phyloP scores from a whole-genome alignment of 1,139 yeast genomes.

The Keqinozyma sinolaborantium region DNA sequence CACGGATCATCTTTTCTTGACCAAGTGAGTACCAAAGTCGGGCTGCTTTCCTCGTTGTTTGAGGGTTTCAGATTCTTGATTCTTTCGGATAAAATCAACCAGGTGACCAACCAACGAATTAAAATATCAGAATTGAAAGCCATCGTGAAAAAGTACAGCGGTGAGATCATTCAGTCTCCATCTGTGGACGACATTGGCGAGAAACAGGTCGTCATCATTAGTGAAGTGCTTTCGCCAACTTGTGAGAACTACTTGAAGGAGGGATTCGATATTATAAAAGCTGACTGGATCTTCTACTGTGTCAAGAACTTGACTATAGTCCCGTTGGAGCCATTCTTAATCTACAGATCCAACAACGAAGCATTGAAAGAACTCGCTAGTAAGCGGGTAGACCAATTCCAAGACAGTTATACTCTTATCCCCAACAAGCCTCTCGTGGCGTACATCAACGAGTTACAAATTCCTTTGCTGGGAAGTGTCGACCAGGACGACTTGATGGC shows the following conservation, averaged over 20 bases:
- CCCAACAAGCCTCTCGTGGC: slow-evolving; percentile 5
- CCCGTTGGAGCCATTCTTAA: slow-evolving; percentile 58
- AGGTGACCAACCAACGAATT: slow-evolving; percentile 21
- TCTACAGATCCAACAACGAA: slow-evolving; percentile 24
- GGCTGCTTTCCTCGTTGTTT: slow-evolving; percentile 16
- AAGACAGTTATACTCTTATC: slow-evolving; percentile 45
- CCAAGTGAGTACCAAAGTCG: slow-evolving; percentile 6
- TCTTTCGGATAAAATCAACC: slow-evolving; percentile 37
- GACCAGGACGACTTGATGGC: background rate
- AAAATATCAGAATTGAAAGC: slow-evolving; percentile 30
- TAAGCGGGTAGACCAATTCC: slow-evolving; percentile 43
- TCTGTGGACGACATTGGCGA: slow-evolving; percentile 12
- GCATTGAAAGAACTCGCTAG: slow-evolving; percentile 6
- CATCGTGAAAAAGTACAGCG: slow-evolving; percentile 50
- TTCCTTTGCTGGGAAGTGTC: background rate
- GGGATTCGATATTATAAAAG: slow-evolving; percentile 60
- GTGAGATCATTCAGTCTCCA: slow-evolving; percentile 24
- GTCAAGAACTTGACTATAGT: slow-evolving; percentile 39
- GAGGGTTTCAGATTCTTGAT: slow-evolving; percentile 26
- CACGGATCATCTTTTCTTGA: slow-evolving; percentile 9
- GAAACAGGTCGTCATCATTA: slow-evolving; percentile 32
- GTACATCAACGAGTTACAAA: slow-evolving; percentile 1
- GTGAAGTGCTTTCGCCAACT: slow-evolving; percentile 48
- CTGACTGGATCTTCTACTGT: slow-evolving; percentile 74
- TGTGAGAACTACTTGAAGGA: slow-evolving; percentile 38